Evolutionary conservation across 2,329 filamentous ascomycete species (phyloP), one percentile per base, ranked within the genome.

Genomic region (Magnaporthiopsis rhizophila): DNA sequence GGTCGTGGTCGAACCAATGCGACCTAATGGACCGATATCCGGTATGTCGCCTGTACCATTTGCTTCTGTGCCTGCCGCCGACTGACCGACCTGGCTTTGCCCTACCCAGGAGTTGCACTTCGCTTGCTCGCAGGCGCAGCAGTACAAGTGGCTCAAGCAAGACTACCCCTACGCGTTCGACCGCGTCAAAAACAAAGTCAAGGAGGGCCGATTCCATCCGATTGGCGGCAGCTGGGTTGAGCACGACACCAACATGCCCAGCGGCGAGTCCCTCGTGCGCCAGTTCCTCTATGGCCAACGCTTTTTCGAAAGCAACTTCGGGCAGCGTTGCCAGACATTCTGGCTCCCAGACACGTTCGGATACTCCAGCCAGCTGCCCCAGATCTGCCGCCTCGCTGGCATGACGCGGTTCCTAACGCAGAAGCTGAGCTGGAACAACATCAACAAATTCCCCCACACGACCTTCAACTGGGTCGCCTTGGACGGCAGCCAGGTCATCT

Each of bases 371-470:
- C 95, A 99, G 76, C 84, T 99, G 58, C 95, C 95, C 15, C 95
- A 99, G 73, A 81, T 99, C 58, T 98, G 92, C 74, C 89, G 94
- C 3, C 80, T 97, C 34, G 90, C 95, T n/a, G 94, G 92, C 26
- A 98, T 99, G 95, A 90, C 86, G 65, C 87, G 94, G 45, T 99
- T 99, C 81, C 89, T 99, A 72, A 99, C 95, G 0, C 95, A 99
- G 76, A 99, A 99, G 79, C 82, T 99, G 66, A 98, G 94, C 80
- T 99, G 95, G 95, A 98, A 98, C 80, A 98, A 98, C 75, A 98
- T 98, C 83, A 98, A 98, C 79, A 96, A 90, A 73, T 99, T 98
- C 78, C 95, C 95, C 0, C 95, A 98, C 74, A 98, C 95, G 7
- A 98, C 95, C 0, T 99, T 99, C 82, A 97, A 97, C 76, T 99